Conservation (phyloP, 306 rosid species). For the Medicago truncatula region MtrunA17r5.0-ANR NC_053043.1:51107501-51108000, state of each 20-base stretch:
- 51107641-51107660: conserved; percentile 24
- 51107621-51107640: conserved; percentile 38
- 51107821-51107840: conserved; percentile 16
- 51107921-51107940: conserved; percentile 52
- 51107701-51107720: no score
- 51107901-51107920: conserved; percentile 56
- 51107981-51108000: conserved; percentile 43
- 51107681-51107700: conserved; percentile 32
- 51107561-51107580: not conserved
- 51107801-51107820: conserved; percentile 27
- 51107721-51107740: conserved; percentile 30
- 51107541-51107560: not conserved
- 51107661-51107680: conserved; percentile 30
- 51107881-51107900: conserved; percentile 51
- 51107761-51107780: conserved; percentile 30
- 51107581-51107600: not conserved
- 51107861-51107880: conserved; percentile 59
- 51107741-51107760: not conserved
- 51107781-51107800: conserved; percentile 32
- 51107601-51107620: not conserved
- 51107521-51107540: not conserved
- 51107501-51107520: no score
- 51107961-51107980: conserved; percentile 51
- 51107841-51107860: conserved; percentile 41
- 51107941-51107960: conserved; percentile 14